A percentile compares a stretch with the other conserved stretches of the same genome.
Evolutionary conservation across 2,329 filamentous ascomycete species (phyloP).

Genomic region (Fusarium nurragi): DNA sequence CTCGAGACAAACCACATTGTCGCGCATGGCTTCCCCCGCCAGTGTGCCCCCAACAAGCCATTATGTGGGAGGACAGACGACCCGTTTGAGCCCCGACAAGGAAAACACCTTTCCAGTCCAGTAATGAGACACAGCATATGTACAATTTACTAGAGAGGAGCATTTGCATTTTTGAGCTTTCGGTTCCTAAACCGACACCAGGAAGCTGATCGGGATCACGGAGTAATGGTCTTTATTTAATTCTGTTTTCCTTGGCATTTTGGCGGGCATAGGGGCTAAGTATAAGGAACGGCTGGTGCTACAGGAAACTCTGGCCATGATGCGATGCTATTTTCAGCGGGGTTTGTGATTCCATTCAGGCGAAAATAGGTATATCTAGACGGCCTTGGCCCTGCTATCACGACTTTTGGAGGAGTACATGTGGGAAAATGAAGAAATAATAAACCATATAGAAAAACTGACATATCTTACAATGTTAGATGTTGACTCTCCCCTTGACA

Average conservation of each 20-base stretch:
- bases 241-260: slow-evolving; percentile 11
- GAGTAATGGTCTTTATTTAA: slow-evolving; percentile 14
- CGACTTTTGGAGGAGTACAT: slow-evolving; percentile 5
- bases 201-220: not conserved
- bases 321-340: not conserved
- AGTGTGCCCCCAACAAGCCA: slow-evolving; percentile 38
- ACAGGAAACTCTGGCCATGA: slow-evolving; percentile 2
- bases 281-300: not conserved
- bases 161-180: not conserved
- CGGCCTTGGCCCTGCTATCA: slow-evolving; percentile 1
- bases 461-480: slow-evolving; percentile 1
- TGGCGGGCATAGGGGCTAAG: slow-evolving; percentile 3
- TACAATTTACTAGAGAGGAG: not conserved
- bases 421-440: slow-evolving; percentile 3
- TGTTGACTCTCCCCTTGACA: not conserved
- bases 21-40: slow-evolving; percentile 47
- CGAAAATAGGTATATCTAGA: slow-evolving; percentile 6
- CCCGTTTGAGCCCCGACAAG: slow-evolving; percentile 40
- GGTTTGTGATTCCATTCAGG: not conserved
- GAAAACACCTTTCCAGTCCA: slow-evolving; percentile 22
- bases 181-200: not conserved
- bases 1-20: slow-evolving; percentile 38
- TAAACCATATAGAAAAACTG: slow-evolving; percentile 19
- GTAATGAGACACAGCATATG: slow-evolving; percentile 3
- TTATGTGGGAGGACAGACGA: slow-evolving; percentile 25